These are phyloP conservation scores for Creolimax fragrantissima DNA, from an alignment of 78 protist genomes.

Conservation along the genomic window DNA sequence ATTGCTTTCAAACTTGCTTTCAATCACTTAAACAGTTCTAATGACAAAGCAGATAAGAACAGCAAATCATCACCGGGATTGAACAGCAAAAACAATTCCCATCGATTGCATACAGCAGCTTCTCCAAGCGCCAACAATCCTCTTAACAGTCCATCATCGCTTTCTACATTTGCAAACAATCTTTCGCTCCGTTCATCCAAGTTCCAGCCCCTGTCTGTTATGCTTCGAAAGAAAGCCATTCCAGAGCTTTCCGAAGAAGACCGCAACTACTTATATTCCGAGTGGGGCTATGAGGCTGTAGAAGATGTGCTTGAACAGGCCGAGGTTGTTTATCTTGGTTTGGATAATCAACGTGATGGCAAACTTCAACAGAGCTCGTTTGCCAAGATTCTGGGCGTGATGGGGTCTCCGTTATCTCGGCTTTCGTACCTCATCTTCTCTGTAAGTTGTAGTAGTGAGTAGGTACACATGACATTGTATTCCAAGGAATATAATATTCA, in stretches of 20 bases:
- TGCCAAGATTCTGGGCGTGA: neutral
- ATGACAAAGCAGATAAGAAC: neutral
- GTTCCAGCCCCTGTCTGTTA: neutral
- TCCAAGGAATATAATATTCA: neutral
- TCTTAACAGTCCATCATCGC: neutral
- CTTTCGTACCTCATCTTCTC: neutral
- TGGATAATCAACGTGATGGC: neutral
- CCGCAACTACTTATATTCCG: neutral
- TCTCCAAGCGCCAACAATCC: neutral
- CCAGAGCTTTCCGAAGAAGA: neutral
- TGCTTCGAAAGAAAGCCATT: neutral
- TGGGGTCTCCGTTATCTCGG: neutral
- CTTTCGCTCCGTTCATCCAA: neutral
- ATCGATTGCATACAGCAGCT: too few species aligned
- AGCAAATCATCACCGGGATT: neutral
- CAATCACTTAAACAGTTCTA: neutral
- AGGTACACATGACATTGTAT: neutral
- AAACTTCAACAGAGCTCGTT: neutral
- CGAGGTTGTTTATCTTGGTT: neutral
- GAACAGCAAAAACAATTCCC: neutral
- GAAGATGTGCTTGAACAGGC: neutral
- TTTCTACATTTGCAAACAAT: neutral
- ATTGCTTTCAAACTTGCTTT: neutral
- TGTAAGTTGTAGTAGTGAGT: neutral
- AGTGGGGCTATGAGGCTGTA: neutral